Evolutionary conservation across 1,139 yeast species (phyloP), one percentile per base, ranked within the genome.

Genomic region (Kurtzmaniella quercitrusa): DNA sequence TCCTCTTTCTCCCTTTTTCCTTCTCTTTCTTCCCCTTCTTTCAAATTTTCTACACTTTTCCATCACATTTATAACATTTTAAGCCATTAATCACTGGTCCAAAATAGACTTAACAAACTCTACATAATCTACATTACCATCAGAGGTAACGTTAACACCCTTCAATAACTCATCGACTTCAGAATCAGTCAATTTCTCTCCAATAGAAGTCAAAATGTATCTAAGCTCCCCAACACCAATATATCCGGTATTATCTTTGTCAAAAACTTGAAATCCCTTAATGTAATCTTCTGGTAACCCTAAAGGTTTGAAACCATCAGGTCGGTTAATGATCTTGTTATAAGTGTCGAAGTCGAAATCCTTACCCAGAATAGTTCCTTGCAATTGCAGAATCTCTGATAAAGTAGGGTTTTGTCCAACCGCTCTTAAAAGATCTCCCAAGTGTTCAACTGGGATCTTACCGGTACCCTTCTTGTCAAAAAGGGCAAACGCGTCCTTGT

Each of bases 361-460:
- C 47, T 60, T 59, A 44, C 75, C 68, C 41, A 62, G 59, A 45
- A 66, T 71, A 51, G 60, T 62, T 47, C 72, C 67, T 66, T 86
- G 89, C 50, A 88, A 75, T 52, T 86, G 91, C 29, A 84, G 70
- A 50, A 89, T 85, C 66, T 89, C 96, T 23, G 93, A 89, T 56
- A 88, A 78, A 10, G 98, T 91, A 50, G 99, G 99, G 72, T 94
- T 94, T 71, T 93, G 98, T 29, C 98, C 98, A 48, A 93, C 93
- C 3, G 98, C 97, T 65, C 99, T 79, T 49, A 94, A 78, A 56
- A 94, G 79, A 60, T 94, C 98, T 37, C 98, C 98, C 46, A 94
- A 77, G 48, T 88, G 85, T 54, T 85, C 89, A 49, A 80, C 77
- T n/a, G 96, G 83, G 48, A 94, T 93, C 63, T 83, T 79, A 15